These are phyloP conservation scores for Tetrapisispora iriomotensis DNA, from an alignment of 805 yeast species.

Conservation along the genomic window DNA sequence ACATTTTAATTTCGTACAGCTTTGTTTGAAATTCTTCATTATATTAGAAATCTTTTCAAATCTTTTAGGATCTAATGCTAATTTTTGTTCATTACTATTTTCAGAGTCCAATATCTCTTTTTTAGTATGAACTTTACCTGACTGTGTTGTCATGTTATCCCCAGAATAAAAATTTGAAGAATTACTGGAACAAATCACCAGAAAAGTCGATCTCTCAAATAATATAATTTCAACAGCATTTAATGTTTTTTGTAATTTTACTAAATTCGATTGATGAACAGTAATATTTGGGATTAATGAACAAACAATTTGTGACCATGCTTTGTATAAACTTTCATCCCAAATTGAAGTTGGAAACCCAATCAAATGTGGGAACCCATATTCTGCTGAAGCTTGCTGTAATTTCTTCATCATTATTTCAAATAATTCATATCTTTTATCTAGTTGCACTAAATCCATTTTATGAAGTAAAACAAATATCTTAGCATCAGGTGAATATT, in stretches of 20 bases:
- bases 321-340: constrained; percentile 93
- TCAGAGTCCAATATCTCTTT: constrained; percentile 28
- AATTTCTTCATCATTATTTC: constrained; percentile 75
- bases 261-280: constrained; percentile 62
- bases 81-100: constrained; percentile 7
- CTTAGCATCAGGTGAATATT: constrained; percentile 82
- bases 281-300: constrained; percentile 88
- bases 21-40: constrained; percentile 88
- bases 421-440: constrained; percentile 75
- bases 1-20: constrained; percentile 77
- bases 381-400: constrained; percentile 63
- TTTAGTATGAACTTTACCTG: constrained; percentile 10
- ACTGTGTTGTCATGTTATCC: not conserved
- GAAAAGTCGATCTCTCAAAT: constrained; percentile 87
- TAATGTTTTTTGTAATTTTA: constrained; percentile 60
- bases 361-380: constrained; percentile 48
- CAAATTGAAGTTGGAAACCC: constrained; percentile 95
- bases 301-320: constrained; percentile 95
- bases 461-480: constrained; percentile 88
- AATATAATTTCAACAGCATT: constrained; percentile 84
- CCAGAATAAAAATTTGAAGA: constrained; percentile 8
- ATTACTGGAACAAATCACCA: constrained; percentile 41
- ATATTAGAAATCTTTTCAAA: constrained; percentile 91
- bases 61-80: constrained; percentile 70
- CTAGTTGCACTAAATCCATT: constrained; percentile 89